A percentile compares a stretch with the other conserved stretches of the same genome.
phyloP scores from a whole-genome alignment of 2,329 filamentous ascomycete species.

The Ophiostoma fasciatum region DNA sequence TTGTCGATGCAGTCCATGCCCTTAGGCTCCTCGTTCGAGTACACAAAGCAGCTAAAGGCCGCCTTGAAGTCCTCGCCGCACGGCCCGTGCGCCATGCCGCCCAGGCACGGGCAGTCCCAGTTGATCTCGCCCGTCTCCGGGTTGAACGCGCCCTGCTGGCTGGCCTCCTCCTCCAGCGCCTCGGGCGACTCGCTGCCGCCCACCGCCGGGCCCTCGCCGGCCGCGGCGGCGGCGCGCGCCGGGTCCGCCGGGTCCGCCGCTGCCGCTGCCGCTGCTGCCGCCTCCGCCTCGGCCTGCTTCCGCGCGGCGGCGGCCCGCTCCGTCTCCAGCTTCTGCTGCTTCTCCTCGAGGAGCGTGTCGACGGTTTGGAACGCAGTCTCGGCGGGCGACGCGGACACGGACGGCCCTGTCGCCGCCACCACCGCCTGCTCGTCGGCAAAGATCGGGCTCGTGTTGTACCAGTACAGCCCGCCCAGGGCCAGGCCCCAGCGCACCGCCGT shows the following conservation, averaged over 20 bases:
- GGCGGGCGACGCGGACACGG: conserved; percentile 24
- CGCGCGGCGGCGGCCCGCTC: conserved; percentile 14
- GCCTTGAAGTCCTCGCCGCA: conserved; percentile 92
- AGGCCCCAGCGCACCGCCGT: conserved; percentile 58
- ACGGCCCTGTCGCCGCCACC: too few species aligned
- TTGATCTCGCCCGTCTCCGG: conserved; percentile 99
- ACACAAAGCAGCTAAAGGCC: conserved; percentile 98
- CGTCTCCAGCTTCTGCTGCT: conserved; percentile 30
- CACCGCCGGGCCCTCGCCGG: conserved; percentile 4
- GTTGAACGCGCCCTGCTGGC: conserved; percentile 86
- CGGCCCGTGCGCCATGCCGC: conserved; percentile 91
- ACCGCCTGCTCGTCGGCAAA: conserved; percentile 72
- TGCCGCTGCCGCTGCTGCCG: conserved; percentile 13
- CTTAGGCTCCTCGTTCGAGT: conserved; percentile 26
- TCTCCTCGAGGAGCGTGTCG: conserved; percentile 51
- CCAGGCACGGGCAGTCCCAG: conserved; percentile 96
- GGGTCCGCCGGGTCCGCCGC: conserved; percentile 4
- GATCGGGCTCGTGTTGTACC: conserved; percentile 78
- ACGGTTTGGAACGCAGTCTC: conserved; percentile 47
- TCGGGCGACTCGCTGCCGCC: conserved; percentile 24
- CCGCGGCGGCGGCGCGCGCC: conserved; percentile 12
- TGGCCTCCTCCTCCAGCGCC: conserved; percentile 63
- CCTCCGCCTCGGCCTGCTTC: conserved; percentile 13
- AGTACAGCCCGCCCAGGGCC: conserved; percentile 68
- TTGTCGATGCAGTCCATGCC: conserved; percentile 39